These are phyloP conservation scores for Mortierella claussenii DNA, from an alignment of 192 early-diverging fungal genomes.

Conservation along the genomic window DNA sequence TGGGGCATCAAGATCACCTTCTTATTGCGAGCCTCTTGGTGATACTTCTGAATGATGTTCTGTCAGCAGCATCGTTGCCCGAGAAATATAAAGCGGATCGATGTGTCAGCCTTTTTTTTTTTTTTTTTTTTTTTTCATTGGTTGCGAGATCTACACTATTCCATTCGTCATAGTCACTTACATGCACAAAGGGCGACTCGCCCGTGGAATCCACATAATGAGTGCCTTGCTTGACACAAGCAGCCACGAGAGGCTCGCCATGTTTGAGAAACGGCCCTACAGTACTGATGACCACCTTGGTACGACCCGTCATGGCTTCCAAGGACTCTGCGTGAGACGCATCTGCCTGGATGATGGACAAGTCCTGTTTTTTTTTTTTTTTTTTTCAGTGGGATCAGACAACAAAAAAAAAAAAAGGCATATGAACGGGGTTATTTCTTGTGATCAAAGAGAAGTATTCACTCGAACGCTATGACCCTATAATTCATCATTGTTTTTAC, in stretches of 20 bases:
- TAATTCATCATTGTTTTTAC: too few species aligned
- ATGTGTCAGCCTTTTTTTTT: neutral
- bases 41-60: slow-evolving; percentile 72
- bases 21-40: slow-evolving; percentile 70
- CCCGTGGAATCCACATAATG: slow-evolving; percentile 96
- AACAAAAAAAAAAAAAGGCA: neutral
- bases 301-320: slow-evolving; percentile 66
- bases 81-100: slow-evolving; percentile 1
- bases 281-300: slow-evolving; percentile 82
- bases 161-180: neutral
- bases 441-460: too few species aligned
- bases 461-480: neutral
- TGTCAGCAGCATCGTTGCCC: slow-evolving; percentile 2
- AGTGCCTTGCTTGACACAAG: slow-evolving; percentile 74
- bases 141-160: neutral
- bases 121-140: neutral
- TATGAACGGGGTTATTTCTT: too few species aligned
- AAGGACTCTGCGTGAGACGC: slow-evolving; percentile 67
- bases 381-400: neutral
- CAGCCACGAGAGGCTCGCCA: slow-evolving; percentile 75
- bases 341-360: slow-evolving; percentile 79
- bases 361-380: slow-evolving; percentile 42
- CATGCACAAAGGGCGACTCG: slow-evolving; percentile 62
- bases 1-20: slow-evolving; percentile 79
- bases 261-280: slow-evolving; percentile 83